Percentiles rank a stretch among this genome's conserved stretches.
Conservation (phyloP, 768 basidiomycete genomes). For the Lentinula sp. region DNA sequence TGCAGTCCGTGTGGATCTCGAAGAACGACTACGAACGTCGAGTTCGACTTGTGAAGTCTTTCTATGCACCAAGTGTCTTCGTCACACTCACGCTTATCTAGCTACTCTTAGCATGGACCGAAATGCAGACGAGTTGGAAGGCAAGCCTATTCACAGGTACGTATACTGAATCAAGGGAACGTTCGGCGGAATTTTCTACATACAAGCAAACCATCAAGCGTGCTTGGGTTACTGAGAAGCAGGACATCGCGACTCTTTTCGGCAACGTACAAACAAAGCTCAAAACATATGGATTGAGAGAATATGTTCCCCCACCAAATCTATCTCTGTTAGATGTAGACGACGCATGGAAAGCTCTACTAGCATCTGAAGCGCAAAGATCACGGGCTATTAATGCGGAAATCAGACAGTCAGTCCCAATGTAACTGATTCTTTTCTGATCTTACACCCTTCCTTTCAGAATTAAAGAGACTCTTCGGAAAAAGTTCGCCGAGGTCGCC, state of each 20-base stretch:
- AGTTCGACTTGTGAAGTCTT: conserved; percentile 51
- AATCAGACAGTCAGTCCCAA: conserved; percentile 68
- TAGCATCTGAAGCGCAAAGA: conserved; percentile 69
- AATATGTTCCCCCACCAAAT: conserved; percentile 76
- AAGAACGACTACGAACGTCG: conserved; percentile 92
- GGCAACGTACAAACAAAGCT: conserved; percentile 94
- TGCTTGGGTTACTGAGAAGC: conserved; percentile 83
- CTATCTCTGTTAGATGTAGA: conserved; percentile 72
- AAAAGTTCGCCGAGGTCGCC: conserved; percentile 70
- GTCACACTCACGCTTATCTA: conserved; percentile 16
- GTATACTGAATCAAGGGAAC: conserved; percentile 77
- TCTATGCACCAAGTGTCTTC: neutral
- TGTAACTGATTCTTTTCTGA: neutral
- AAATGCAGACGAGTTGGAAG: conserved; percentile 68
- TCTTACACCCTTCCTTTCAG: conserved; percentile 26
- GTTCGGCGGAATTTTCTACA: conserved; percentile 61
- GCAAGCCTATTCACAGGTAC: conserved; percentile 61
- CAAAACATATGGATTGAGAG: conserved; percentile 79
- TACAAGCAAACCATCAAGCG: conserved; percentile 88
- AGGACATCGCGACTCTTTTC: conserved; percentile 82
- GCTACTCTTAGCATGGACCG: conserved; percentile 62
- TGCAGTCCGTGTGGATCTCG: conserved; percentile 86
- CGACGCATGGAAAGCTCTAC: conserved; percentile 63
- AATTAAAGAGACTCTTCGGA: conserved; percentile 76
- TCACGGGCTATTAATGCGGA: conserved; percentile 84